phyloP scores from a whole-genome alignment of 768 basidiomycete species.

The Leccinum fibrillosum region DNA sequence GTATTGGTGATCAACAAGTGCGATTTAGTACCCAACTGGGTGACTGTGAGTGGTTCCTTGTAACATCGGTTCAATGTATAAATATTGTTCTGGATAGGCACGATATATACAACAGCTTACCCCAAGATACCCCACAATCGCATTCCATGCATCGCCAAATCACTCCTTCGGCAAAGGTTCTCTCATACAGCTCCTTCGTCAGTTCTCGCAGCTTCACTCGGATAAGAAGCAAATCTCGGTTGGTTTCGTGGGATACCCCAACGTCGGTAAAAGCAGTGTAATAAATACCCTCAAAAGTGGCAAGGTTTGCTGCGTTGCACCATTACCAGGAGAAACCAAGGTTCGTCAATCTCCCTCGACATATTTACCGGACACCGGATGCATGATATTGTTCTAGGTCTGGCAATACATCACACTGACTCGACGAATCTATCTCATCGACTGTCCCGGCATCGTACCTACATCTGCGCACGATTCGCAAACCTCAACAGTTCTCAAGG shows the following conservation, averaged over 20 bases:
- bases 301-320: slow-evolving; percentile 96
- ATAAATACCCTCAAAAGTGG: slow-evolving; percentile 99
- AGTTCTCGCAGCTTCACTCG: slow-evolving; percentile 94
- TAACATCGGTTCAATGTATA: background rate
- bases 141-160: slow-evolving; percentile 98
- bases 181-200: slow-evolving; percentile 92
- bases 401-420: slow-evolving; percentile 99
- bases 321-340: slow-evolving; percentile 97
- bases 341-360: slow-evolving; percentile 21
- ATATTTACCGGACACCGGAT: background rate
- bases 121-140: slow-evolving; percentile 92
- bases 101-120: slow-evolving; percentile 95
- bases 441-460: slow-evolving; percentile 98
- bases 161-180: slow-evolving; percentile 99
- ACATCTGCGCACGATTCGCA: slow-evolving; percentile 89
- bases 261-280: slow-evolving; percentile 95
- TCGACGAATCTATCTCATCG: slow-evolving; percentile 95
- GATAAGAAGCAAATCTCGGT: slow-evolving; percentile 99
- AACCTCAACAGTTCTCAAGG: slow-evolving; percentile 91
- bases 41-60: slow-evolving; percentile 65
- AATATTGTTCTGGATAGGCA: slow-evolving; percentile 48
- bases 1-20: slow-evolving; percentile 98
- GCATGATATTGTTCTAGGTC: slow-evolving; percentile 41
- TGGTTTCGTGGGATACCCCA: slow-evolving; percentile 97
- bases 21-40: slow-evolving; percentile 98